phyloP scores from a whole-genome alignment of 1,284 basidiomycete genomes.

The Vanrija humicola region DNA sequence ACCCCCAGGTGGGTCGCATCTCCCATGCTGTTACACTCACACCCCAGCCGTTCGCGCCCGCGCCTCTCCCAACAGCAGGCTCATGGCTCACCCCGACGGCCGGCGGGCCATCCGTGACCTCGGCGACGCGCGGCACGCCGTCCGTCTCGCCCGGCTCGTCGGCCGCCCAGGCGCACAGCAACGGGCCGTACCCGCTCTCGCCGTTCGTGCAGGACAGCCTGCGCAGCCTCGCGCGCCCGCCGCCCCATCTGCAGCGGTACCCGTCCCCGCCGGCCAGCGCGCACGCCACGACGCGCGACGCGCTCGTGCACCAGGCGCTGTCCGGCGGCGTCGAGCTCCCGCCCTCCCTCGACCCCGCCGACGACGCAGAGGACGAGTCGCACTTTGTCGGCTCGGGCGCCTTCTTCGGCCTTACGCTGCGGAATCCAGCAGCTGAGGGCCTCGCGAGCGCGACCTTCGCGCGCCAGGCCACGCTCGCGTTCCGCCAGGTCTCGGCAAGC shows the following conservation, averaged over 20 bases:
- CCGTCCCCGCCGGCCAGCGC: not conserved
- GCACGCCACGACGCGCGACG: not conserved
- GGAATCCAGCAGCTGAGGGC: not conserved
- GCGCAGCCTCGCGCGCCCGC: too few relatives aligned
- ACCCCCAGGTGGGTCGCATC: not conserved
- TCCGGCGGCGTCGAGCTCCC: not conserved
- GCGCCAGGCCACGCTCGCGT: constrained; percentile 17
- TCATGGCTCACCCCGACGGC: not conserved
- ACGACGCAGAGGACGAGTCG: constrained; percentile 22
- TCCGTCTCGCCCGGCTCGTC: too few relatives aligned
- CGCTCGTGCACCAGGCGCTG: not conserved
- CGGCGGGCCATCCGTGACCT: not conserved
- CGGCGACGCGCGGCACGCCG: too few relatives aligned
- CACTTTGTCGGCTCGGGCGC: constrained; percentile 32
- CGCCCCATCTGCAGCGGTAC: not conserved
- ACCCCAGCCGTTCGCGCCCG: not conserved
- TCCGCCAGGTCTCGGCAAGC: constrained; percentile 36
- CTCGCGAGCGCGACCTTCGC: constrained; percentile 4
- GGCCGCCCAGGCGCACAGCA: too few relatives aligned
- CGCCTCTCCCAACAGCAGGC: not conserved
- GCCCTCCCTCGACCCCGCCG: constrained; percentile 20
- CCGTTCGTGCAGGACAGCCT: too few relatives aligned
- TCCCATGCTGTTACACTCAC: not conserved
- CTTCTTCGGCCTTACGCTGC: constrained; percentile 21
- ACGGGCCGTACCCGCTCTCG: too few relatives aligned